phyloP scores from a whole-genome alignment of 1,284 basidiomycete genomes.

The Cryptococcus sp. region DNA sequence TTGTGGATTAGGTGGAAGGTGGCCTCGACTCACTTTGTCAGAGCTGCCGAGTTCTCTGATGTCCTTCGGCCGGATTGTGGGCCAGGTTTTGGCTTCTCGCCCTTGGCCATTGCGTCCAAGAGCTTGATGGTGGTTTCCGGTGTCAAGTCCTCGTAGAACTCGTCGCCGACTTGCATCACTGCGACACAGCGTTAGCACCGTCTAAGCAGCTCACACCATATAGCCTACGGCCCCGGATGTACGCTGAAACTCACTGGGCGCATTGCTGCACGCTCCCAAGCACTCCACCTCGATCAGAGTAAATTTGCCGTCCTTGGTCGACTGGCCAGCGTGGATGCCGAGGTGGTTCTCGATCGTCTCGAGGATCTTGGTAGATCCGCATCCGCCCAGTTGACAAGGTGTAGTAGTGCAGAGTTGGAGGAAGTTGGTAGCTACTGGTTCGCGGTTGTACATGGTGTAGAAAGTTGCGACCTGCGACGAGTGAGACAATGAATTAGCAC shows the following conservation, averaged over 20 bases:
- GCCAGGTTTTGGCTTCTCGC: slow-evolving; percentile 85
- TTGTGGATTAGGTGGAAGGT: not conserved
- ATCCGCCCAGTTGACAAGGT: slow-evolving; percentile 93
- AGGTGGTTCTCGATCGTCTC: slow-evolving; percentile 82
- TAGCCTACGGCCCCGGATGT: not conserved
- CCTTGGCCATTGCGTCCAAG: slow-evolving; percentile 79
- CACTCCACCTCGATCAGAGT: slow-evolving; percentile 98
- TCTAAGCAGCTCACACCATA: too few relatives aligned
- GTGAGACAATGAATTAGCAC: not conserved
- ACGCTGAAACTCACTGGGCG: slow-evolving; percentile 66
- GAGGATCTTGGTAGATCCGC: slow-evolving; percentile 79
- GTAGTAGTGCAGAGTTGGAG: slow-evolving; percentile 99
- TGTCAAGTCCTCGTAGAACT: slow-evolving; percentile 99
- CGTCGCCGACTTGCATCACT: slow-evolving; percentile 92
- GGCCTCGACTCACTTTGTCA: slow-evolving; percentile 63
- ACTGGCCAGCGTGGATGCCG: slow-evolving; percentile 82
- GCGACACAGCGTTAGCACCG: not conserved
- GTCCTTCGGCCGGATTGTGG: slow-evolving; percentile 85
- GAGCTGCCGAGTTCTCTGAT: slow-evolving; percentile 84
- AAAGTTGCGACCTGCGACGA: slow-evolving; percentile 78
- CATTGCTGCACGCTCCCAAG: slow-evolving; percentile 96
- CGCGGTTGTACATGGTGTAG: slow-evolving; percentile 99
- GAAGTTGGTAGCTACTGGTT: slow-evolving; percentile 93
- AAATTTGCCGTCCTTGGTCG: slow-evolving; percentile 93
- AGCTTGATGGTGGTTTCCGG: slow-evolving; percentile 84